Percentiles rank a stretch among this genome's conserved stretches.
Evolutionary conservation across 2,329 filamentous ascomycete genomes (phyloP).

Genomic region (Rhexocercosporidium sp.): DNA sequence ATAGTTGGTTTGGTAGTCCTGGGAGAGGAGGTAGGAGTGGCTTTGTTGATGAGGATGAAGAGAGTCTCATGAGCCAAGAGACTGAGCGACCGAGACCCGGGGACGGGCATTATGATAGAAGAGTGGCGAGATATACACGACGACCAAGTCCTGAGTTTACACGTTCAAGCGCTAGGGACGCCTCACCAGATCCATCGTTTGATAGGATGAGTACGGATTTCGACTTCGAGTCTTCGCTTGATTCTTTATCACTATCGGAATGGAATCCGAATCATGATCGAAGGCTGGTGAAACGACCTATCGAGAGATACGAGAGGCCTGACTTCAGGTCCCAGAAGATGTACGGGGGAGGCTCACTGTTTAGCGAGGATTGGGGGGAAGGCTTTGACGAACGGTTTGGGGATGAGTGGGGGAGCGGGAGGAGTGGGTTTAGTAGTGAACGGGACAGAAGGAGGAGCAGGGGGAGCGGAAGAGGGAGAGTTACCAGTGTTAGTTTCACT

Average conservation of each 20-base stretch:
- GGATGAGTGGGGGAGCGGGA: background rate
- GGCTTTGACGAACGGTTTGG: background rate
- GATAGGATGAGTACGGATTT: background rate
- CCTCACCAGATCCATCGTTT: background rate
- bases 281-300: background rate
- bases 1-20: background rate
- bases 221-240: background rate
- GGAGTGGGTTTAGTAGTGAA: background rate
- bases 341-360: background rate
- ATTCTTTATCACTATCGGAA: background rate
- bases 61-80: background rate
- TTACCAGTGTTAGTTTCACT: constrained; percentile 5
- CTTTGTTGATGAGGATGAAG: background rate
- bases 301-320: background rate
- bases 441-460: background rate
- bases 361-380: background rate
- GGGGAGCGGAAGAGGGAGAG: background rate
- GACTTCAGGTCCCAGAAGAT: background rate
- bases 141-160: background rate
- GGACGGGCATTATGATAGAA: background rate
- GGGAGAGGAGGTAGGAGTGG: background rate
- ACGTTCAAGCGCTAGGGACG: background rate
- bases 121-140: background rate
- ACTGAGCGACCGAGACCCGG: background rate
- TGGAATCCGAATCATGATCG: background rate